These are phyloP conservation scores for Biscutella laevigata DNA, from an alignment of 441 rosid genomes.

Conservation along the genomic window DNA sequence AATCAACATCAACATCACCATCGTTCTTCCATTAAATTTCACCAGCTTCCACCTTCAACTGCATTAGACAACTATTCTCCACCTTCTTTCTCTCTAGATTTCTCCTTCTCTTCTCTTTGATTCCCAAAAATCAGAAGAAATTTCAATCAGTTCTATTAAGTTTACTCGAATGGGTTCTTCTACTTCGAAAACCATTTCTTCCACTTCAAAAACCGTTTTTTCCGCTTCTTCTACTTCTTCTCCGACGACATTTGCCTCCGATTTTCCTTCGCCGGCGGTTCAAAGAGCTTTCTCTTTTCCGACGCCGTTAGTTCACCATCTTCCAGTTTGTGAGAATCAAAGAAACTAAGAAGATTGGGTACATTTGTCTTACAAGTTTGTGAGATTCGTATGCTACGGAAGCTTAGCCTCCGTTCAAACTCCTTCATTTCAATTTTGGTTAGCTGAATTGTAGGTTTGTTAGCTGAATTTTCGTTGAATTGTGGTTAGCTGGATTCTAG, in stretches of 20 bases:
- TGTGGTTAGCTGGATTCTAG: no score
- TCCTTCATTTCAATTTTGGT: no score
- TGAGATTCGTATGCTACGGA: no score
- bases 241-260: slow-evolving; percentile 17
- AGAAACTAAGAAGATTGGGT: slow-evolving; percentile 24
- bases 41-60: slow-evolving; percentile 33
- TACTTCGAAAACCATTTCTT: slow-evolving; percentile 46
- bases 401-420: no score
- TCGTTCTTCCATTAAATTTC: slow-evolving; percentile 25
- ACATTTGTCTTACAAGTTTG: slow-evolving; percentile 27
- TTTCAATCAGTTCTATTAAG: no score
- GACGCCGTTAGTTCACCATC: slow-evolving; percentile 81
- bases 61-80: slow-evolving; percentile 39
- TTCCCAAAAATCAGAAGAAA: not conserved
- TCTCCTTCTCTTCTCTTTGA: slow-evolving; percentile 15
- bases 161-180: no score
- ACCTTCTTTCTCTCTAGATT: slow-evolving; percentile 24
- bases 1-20: slow-evolving; percentile 26
- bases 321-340: slow-evolving; percentile 40
- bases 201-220: slow-evolving; percentile 50
- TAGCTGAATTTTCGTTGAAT: no score
- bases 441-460: no score
- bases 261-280: slow-evolving; percentile 30
- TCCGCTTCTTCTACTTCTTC: slow-evolving; percentile 25
- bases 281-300: slow-evolving; percentile 51